Base-by-base conservation (phyloP, 2,329 filamentous ascomycete species). In the Tolypocladium capitatum region DNA sequence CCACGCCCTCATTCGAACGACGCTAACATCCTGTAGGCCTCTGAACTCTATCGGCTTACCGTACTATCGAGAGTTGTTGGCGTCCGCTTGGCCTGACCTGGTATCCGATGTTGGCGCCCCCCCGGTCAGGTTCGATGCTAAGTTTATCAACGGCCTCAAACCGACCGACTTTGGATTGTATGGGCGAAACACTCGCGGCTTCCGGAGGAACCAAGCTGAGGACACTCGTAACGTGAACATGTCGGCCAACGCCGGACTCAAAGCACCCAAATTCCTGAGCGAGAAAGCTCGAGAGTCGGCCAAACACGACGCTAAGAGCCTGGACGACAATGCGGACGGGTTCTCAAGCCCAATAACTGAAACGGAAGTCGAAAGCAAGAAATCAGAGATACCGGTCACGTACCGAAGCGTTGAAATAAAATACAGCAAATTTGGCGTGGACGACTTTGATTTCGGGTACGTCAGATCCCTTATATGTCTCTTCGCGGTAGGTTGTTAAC, bases 361-460 rank as follows among this genome's bases (percentile, higher is more conserved):
- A 34, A 70, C 79, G 48, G 81, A 84, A 47, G 71, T 91, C 4
- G 83, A 86, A 52, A 83, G 84, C 53, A 78, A 84, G 48, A 85
- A 87, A 53, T 80, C 84, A 36, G 89, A 95, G 48, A 84, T 92
- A 5, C 85, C 91, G 21, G 78, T 86, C 9, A 87, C 92, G 70
- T 98, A 98, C 64, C 83, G 86, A 53, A 90, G 89, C 58, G 86
- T 96, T 11, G 91, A 97, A 64, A 98, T 98, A 68, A 96, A 96
- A 63, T 98, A 97, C 70, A 96, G 91, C 73, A 94, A 89, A 62
- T 98, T 96, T 64, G 92, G 92, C 20, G 89, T 98, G n/a, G 91
- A 97, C 59, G 94, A 98, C 64, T 98, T 98, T 63, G 92, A 98
- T 64, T 98, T 98, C 67, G 84, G 85, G 81, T 87, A 69, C 58